These are phyloP conservation scores for Hypoxylon lienhwacheense DNA, from an alignment of 495 filamentous ascomycete genomes.

Conservation along the genomic window DNA sequence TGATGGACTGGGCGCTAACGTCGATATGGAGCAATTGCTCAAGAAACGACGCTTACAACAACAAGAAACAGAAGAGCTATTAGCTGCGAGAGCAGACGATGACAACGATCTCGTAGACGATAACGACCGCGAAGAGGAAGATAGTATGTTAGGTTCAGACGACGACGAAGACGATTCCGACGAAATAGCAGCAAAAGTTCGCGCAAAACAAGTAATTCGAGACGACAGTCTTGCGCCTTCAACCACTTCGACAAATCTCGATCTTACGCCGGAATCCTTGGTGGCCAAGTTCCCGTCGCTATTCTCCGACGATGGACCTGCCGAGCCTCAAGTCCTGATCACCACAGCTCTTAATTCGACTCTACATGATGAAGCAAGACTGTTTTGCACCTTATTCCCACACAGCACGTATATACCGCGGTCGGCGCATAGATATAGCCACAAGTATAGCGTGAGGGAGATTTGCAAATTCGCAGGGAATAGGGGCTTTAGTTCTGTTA, in stretches of 20 bases:
- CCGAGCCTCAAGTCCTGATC: constrained; percentile 77
- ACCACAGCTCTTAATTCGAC: constrained; percentile 86
- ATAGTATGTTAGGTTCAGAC: constrained; percentile 71
- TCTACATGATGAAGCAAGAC: constrained; percentile 76
- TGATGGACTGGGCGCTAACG: constrained; percentile 71
- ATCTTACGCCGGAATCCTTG: constrained; percentile 68
- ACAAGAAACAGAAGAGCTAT: constrained; percentile 62
- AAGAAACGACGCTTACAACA: constrained; percentile 57
- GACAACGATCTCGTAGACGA: constrained; percentile 50
- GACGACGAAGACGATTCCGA: constrained; percentile 53
- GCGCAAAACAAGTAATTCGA: constrained; percentile 57
- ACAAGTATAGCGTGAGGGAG: constrained; percentile 88
- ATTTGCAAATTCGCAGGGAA: constrained; percentile 83
- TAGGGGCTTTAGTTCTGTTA: constrained; percentile 74
- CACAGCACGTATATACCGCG: constrained; percentile 84
- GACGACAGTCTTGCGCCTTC: constrained; percentile 51
- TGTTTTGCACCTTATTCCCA: constrained; percentile 79
- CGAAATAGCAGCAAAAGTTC: constrained; percentile 41
- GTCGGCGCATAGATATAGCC: constrained; percentile 72
- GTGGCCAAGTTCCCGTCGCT: constrained; percentile 78
- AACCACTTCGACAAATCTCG: constrained; percentile 69
- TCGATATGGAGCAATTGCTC: constrained; percentile 78
- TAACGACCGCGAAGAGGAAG: constrained; percentile 58
- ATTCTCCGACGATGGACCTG: constrained; percentile 63
- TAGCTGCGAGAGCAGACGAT: constrained; percentile 43